Base-by-base conservation (phyloP, 805 yeast genomes). In the Phaffomyces opuntiae region DNA sequence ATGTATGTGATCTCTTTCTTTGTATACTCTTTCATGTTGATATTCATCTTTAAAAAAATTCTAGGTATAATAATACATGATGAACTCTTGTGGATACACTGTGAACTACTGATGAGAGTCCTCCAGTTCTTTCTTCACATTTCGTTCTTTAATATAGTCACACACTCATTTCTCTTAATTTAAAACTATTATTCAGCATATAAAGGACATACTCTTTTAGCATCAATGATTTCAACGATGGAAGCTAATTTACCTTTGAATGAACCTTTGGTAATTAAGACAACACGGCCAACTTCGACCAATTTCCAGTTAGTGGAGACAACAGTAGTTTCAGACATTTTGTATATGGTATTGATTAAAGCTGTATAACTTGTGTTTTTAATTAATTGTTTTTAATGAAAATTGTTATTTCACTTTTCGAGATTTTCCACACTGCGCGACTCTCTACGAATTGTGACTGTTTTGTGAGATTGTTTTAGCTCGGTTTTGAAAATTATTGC, bases 261-360 rank as follows among this genome's bases (percentile, higher is more conserved):
- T 55, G 72, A 69, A 67, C 87, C 87, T 74, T 83, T 79, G 83
- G 81, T 80, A 70, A 91, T 71, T 69, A 91, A 84, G 73, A 90
- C 96, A 71, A 93, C 87, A 80, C 99, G 96, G 74, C 99, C 99
- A 70, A 90, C 87, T 82, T 91, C 96, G 73, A 93, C 99, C 70
- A 81, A 82, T 87, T 96, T 88, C 98, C 98, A 93, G 91, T 87
- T 87, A 73, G 96, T 79, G 72, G 96, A 87, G 80, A 87, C 85
- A 74, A 93, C 93, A 71, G 85, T 74, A 70, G 88, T 70, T 66
- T 74, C 75, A 59, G 87, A 80, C 87, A 81, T 79, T 66, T 64
- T 66, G 24, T 61, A 48, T 29, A 29, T 29, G 31, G 31, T 29
- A 29, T 29, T 29, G 39, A 45, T 44, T 46, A 38, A 38, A 44